These are phyloP conservation scores for Cystobasidium onofrii DNA, from an alignment of 768 basidiomycete species.

Conservation along the genomic window DNA sequence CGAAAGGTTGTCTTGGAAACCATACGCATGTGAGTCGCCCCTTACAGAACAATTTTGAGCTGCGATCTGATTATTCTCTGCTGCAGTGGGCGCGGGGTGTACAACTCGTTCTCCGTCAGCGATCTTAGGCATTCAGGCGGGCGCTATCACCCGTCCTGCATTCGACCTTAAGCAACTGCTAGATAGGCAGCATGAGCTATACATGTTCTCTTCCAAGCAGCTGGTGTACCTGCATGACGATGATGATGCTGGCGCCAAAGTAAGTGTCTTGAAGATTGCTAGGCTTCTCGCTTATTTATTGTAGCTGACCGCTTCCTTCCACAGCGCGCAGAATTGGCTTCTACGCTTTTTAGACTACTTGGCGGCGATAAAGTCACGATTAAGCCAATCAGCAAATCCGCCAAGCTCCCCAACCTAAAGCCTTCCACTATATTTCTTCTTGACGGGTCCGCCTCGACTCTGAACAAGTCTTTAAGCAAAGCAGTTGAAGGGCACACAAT, in stretches of 20 bases:
- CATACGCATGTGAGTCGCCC: neutral
- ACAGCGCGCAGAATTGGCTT: neutral
- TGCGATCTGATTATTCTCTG: neutral
- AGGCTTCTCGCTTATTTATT: too few relatives aligned
- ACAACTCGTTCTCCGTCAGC: neutral
- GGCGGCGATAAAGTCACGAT: neutral
- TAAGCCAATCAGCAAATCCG: neutral
- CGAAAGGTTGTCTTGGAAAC: neutral
- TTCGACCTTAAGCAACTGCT: neutral
- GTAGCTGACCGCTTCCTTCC: neutral
- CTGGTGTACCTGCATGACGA: neutral
- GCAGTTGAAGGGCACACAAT: neutral
- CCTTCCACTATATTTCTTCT: neutral
- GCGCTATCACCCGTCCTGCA: neutral
- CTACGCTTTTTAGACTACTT: neutral
- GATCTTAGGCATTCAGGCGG: neutral
- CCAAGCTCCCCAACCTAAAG: neutral
- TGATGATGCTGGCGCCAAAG: neutral
- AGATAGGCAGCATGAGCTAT: neutral
- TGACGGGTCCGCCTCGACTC: neutral
- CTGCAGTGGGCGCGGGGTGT: neutral
- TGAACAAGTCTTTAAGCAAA: neutral
- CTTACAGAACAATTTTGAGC: neutral
- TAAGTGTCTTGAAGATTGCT: neutral
- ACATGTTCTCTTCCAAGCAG: neutral